Conservation (phyloP, 306 rosid genomes). For the Ammopiptanthus mongolicus region DNA sequence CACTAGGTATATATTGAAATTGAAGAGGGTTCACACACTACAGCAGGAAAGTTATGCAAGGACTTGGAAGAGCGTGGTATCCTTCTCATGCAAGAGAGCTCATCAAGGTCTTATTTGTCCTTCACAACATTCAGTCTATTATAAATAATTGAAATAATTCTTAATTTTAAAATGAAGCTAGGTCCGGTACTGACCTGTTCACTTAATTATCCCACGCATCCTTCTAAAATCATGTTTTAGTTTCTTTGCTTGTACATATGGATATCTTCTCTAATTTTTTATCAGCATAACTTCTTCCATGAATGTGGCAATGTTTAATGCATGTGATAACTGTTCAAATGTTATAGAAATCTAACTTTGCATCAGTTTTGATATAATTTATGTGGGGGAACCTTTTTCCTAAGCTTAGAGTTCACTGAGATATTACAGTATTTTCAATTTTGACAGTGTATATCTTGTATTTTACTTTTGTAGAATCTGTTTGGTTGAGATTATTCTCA, state of each 20-base stretch:
- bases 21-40: conserved; percentile 42
- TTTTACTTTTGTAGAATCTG: neutral
- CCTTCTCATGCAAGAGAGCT: conserved; percentile 42
- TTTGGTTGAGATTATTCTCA: too few species aligned
- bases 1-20: conserved; percentile 56
- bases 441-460: neutral
- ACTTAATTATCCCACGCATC: neutral
- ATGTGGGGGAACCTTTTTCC: neutral
- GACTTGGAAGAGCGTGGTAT: conserved; percentile 57
- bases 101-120: conserved; percentile 52
- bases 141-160: neutral
- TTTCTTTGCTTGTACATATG: neutral
- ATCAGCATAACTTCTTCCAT: neutral
- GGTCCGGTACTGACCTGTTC: neutral
- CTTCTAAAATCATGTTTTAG: neutral
- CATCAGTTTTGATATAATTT: neutral
- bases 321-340: neutral
- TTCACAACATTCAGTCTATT: conserved; percentile 11
- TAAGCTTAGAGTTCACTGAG: neutral
- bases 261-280: neutral
- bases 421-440: neutral
- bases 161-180: neutral
- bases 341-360: neutral
- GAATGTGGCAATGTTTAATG: neutral
- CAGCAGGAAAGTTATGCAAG: conserved; percentile 49